Evolutionary conservation across 2,329 filamentous ascomycete genomes (phyloP).

Genomic region (Rhexocercosporidium sp.): DNA sequence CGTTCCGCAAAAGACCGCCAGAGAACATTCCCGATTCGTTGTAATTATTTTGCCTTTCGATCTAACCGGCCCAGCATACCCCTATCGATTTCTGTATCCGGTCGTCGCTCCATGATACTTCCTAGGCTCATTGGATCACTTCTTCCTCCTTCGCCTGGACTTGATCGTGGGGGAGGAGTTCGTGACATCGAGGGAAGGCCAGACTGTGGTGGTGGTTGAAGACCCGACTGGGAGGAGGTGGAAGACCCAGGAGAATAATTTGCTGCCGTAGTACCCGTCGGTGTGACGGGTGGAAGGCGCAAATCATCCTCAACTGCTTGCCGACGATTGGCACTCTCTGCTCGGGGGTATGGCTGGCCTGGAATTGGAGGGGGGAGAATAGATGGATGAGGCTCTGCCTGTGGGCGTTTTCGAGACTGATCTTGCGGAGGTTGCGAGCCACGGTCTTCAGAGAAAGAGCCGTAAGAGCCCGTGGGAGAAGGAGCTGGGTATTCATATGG

Average conservation of each 20-base stretch:
- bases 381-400: slow-evolving; percentile 43
- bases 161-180: slow-evolving; percentile 40
- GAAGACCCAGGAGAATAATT: slow-evolving; percentile 43
- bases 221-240: slow-evolving; percentile 38
- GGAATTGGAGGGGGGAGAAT: slow-evolving; percentile 45
- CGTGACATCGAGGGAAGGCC: slow-evolving; percentile 36
- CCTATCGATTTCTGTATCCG: slow-evolving; percentile 41
- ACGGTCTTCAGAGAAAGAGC: slow-evolving; percentile 32
- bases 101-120: slow-evolving; percentile 41
- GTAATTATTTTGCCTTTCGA: slow-evolving; percentile 32
- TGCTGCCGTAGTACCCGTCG: slow-evolving; percentile 31
- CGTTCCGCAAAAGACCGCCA: slow-evolving; percentile 4
- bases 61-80: slow-evolving; percentile 41
- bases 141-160: slow-evolving; percentile 34
- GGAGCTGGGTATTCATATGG: slow-evolving; percentile 43
- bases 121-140: slow-evolving; percentile 43
- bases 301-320: slow-evolving; percentile 41
- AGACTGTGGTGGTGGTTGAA: slow-evolving; percentile 34
- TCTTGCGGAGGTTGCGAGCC: slow-evolving; percentile 30
- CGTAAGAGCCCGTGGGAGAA: slow-evolving; percentile 42
- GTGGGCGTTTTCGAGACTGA: slow-evolving; percentile 40
- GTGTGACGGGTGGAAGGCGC: slow-evolving; percentile 42
- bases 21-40: slow-evolving; percentile 3
- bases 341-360: slow-evolving; percentile 37
- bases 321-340: slow-evolving; percentile 36